Conservation (phyloP, 495 filamentous ascomycete species). For the Aspergillus asperescens region DNA sequence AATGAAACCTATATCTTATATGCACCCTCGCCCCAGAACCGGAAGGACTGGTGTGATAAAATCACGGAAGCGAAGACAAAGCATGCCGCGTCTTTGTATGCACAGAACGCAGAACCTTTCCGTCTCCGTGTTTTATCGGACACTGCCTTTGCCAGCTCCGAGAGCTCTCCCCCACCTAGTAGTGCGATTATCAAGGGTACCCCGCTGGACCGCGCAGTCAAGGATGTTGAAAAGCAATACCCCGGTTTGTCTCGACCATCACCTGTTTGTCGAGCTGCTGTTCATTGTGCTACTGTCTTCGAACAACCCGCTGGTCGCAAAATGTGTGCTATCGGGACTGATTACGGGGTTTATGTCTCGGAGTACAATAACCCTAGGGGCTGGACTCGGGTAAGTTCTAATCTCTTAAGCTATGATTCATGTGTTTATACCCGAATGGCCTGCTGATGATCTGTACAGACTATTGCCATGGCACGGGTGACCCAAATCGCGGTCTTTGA, state of each 20-base stretch:
- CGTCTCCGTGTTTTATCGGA: slow-evolving; percentile 87
- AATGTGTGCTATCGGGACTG: slow-evolving; percentile 93
- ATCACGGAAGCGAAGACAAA: slow-evolving; percentile 91
- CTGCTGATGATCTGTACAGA: slow-evolving; percentile 41
- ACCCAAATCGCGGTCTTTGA: slow-evolving; percentile 93
- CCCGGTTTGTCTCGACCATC: slow-evolving; percentile 57
- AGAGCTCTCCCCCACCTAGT: slow-evolving; percentile 46
- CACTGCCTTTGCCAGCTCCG: slow-evolving; percentile 79
- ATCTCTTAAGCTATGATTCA: too few species aligned
- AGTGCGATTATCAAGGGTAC: slow-evolving; percentile 74
- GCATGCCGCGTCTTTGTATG: slow-evolving; percentile 79
- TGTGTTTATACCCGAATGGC: too few species aligned
- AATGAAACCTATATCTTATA: slow-evolving; percentile 80
- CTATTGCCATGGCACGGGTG: slow-evolving; percentile 68
- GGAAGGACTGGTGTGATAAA: slow-evolving; percentile 86
- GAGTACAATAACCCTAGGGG: slow-evolving; percentile 80
- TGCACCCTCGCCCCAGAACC: slow-evolving; percentile 63
- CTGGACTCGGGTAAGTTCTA: slow-evolving; percentile 72
- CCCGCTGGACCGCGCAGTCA: slow-evolving; percentile 83
- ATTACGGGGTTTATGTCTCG: slow-evolving; percentile 86
- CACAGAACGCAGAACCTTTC: slow-evolving; percentile 96
- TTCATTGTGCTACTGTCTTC: slow-evolving; percentile 93
- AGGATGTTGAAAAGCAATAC: slow-evolving; percentile 76
- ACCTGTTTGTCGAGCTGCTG: slow-evolving; percentile 72
- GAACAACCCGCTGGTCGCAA: slow-evolving; percentile 65